Evolutionary conservation across 2,329 filamentous ascomycete species (phyloP).

Genomic region (Penicillium sp.): DNA sequence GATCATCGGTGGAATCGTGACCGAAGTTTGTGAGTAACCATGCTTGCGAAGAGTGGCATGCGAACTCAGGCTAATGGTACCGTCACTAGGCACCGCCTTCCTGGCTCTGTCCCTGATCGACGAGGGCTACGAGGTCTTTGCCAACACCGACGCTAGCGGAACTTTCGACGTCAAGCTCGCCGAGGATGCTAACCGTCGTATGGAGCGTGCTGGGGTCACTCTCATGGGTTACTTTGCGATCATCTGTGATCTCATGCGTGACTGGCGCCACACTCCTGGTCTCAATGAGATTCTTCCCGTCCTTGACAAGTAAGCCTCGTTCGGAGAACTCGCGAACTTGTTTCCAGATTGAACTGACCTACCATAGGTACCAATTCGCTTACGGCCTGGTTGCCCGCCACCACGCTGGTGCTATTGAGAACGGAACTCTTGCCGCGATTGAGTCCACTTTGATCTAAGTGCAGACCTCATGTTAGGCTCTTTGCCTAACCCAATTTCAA

Average conservation of each 20-base stretch:
- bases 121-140: constrained; percentile 67
- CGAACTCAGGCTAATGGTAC: not conserved
- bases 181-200: constrained; percentile 66
- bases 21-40: constrained; percentile 64
- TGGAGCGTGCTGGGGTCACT: constrained; percentile 66
- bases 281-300: constrained; percentile 62
- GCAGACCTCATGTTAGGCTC: not conserved
- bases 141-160: constrained; percentile 24
- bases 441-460: constrained; percentile 42
- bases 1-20: constrained; percentile 71
- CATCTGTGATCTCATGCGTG: constrained; percentile 69
- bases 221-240: constrained; percentile 60
- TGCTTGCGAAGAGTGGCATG: not conserved
- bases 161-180: constrained; percentile 40
- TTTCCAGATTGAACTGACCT: not conserved
- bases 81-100: constrained; percentile 62
- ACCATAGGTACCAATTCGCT: constrained; percentile 50
- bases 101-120: constrained; percentile 70
- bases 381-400: constrained; percentile 66
- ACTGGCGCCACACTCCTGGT: constrained; percentile 64
- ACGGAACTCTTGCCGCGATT: constrained; percentile 61
- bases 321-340: not conserved
- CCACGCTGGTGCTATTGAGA: constrained; percentile 62
- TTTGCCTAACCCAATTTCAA: not conserved
- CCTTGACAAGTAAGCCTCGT: constrained; percentile 52